Conservation (phyloP, 306 rosid genomes). For the Argentina anserina region DNA sequence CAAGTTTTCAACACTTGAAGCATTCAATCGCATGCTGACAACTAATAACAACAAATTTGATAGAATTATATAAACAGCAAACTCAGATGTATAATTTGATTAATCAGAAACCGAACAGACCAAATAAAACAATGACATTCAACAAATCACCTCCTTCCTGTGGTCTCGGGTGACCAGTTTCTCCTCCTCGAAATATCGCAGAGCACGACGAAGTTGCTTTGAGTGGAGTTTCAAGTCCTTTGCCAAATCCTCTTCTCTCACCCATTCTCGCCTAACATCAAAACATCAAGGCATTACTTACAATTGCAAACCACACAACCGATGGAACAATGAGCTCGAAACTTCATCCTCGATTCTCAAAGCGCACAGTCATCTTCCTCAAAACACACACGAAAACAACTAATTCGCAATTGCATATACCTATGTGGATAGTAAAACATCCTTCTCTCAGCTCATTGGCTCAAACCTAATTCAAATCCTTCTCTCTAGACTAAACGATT, state of each 20-base stretch:
- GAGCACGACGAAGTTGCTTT: constrained; percentile 82
- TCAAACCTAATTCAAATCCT: neutral
- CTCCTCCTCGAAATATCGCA: constrained; percentile 89
- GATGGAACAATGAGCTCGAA: constrained; percentile 2
- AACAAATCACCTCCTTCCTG: constrained; percentile 68
- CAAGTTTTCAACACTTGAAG: neutral
- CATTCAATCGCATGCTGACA: neutral
- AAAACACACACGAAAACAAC: neutral
- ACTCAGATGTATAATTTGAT: neutral
- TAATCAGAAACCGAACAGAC: constrained; percentile 8
- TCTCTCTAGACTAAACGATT: neutral
- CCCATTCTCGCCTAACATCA: constrained; percentile 82
- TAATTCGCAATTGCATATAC: neutral
- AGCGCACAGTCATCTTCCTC: neutral
- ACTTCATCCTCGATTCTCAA: constrained; percentile 1
- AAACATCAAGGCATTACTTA: neutral
- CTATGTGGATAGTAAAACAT: neutral
- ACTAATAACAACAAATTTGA: neutral
- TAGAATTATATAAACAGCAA: neutral
- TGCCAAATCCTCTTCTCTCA: constrained; percentile 92
- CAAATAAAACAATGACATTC: constrained; percentile 16
- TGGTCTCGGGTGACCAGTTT: constrained; percentile 85
- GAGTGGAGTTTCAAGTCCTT: constrained; percentile 91
- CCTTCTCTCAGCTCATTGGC: neutral
- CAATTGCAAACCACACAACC: neutral